phyloP scores from a whole-genome alignment of 257 asterid species.

The Fraxinus americana region DNA sequence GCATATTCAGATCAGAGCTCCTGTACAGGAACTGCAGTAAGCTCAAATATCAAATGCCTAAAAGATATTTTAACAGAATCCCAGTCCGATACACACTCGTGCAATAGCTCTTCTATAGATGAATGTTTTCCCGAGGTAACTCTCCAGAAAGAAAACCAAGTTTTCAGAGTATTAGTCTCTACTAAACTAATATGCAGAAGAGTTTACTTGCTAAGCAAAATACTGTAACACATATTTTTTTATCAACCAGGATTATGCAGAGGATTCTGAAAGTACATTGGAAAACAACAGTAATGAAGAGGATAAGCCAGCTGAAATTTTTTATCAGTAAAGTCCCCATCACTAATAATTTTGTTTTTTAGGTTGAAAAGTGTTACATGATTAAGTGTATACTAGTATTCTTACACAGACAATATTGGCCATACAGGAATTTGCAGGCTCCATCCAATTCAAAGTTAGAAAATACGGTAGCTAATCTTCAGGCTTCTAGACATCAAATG shows the following conservation, averaged over 20 bases:
- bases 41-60: constrained; percentile 57
- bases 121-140: constrained; percentile 54
- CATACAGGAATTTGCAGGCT: constrained; percentile 39
- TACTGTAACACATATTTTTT: constrained; percentile 14
- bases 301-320: constrained; percentile 33
- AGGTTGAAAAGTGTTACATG: not conserved
- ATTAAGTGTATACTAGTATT: not conserved
- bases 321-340: constrained; percentile 35
- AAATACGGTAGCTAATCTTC: constrained; percentile 32
- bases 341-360: constrained; percentile 23
- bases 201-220: constrained; percentile 15
- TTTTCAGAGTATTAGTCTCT: not conserved
- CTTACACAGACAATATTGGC: not conserved
- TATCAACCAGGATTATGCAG: constrained; percentile 43
- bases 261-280: constrained; percentile 31
- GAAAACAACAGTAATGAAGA: constrained; percentile 28
- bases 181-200: not conserved
- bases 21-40: constrained; percentile 26
- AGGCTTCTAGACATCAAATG: constrained; percentile 22
- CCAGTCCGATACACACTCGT: constrained; percentile 53
- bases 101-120: constrained; percentile 38
- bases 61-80: constrained; percentile 80
- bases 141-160: not conserved
- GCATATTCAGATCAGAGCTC: constrained; percentile 27
- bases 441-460: constrained; percentile 31